phyloP scores from a whole-genome alignment of 257 asterid species.

The Nicotiana tabacum region DNA sequence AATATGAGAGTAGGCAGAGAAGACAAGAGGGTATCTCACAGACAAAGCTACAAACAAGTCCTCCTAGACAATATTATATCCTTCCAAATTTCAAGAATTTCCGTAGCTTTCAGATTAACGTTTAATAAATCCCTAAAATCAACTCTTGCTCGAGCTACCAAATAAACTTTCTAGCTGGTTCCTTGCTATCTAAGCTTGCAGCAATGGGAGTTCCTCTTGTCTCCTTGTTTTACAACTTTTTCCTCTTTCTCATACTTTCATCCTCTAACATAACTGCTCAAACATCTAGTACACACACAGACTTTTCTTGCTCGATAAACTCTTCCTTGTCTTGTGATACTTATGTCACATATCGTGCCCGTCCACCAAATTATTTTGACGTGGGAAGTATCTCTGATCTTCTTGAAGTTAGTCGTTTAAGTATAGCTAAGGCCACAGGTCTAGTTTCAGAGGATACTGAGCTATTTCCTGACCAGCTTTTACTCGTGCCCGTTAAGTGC shows the following conservation, averaged over 20 bases:
- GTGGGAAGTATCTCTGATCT: slow-evolving; percentile 51
- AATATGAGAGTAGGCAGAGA: neutral
- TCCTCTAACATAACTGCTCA: slow-evolving; percentile 31
- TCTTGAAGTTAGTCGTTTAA: slow-evolving; percentile 44
- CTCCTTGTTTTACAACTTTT: slow-evolving; percentile 18
- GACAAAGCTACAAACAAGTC: slow-evolving; percentile 15
- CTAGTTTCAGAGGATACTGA: slow-evolving; percentile 38
- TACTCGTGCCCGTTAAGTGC: slow-evolving; percentile 55
- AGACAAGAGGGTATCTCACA: slow-evolving; percentile 14
- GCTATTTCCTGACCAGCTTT: slow-evolving; percentile 45
- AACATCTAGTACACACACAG: slow-evolving; percentile 26
- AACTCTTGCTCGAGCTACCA: neutral
- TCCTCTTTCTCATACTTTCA: slow-evolving; percentile 26
- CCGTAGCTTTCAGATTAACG: slow-evolving; percentile 10
- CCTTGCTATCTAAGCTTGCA: slow-evolving; percentile 9
- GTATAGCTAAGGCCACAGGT: slow-evolving; percentile 40
- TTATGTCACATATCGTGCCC: slow-evolving; percentile 53
- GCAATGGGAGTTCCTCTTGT: slow-evolving; percentile 39
- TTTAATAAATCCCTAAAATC: neutral
- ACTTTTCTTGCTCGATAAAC: slow-evolving; percentile 44
- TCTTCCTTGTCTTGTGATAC: slow-evolving; percentile 46
- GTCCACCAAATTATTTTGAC: slow-evolving; percentile 35
- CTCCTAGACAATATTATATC: slow-evolving; percentile 21
- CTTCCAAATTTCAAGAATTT: neutral
- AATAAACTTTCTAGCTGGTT: slow-evolving; percentile 8